Evolutionary conservation across 164 flowering plant species (phyloP), one percentile per base, ranked within the genome.

Genomic region (Vitis rotundifolia): DNA sequence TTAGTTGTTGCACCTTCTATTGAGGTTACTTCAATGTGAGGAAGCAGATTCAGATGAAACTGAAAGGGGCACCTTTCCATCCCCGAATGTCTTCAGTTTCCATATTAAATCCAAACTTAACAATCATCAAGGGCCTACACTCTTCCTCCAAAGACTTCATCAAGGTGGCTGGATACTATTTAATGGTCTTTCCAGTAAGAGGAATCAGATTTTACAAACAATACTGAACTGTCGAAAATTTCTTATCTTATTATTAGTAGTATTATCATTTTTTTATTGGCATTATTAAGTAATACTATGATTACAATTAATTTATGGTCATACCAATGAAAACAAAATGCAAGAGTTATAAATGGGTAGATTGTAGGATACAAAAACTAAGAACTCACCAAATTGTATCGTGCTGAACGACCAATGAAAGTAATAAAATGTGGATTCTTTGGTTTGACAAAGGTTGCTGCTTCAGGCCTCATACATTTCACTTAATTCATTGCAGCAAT

Each of bases 311-410:
- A 16, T 5, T 7, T 16, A 19, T 0, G 19, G 0, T 19, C 26
- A n/a, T 16, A 56, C 7, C 2, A 10, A 5, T 9, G 16, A 56
- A 56, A 22, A 56, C 26, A 56, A 19, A 56, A 5, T 16, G 59
- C 19, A 10, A 56, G 19, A 56, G n/a, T 10, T 8, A 56, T 8
- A 19, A 16, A n/a, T 56, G 26, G 9, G 10, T 7, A 56, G 3
- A 56, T 18, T 16, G 59, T n/a, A 7, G 26, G 19, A 16, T 2
- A 53, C 56, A 53, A 3, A 56, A 8, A 2, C 16, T 11, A 52
- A 58, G 59, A 66, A 19, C 64, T 61, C 59, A 77, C 75, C 74
- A 70, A 8, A 3, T 49, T 47, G 44, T 60, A 16, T 5, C 16
- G 59, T 5, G 10, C 57, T 26, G 12, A 8, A 1, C 2, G 50